Conservation (phyloP, 371 early-diverging fungal genomes). For the Paramicrosporidium saccamoebae region DNA sequence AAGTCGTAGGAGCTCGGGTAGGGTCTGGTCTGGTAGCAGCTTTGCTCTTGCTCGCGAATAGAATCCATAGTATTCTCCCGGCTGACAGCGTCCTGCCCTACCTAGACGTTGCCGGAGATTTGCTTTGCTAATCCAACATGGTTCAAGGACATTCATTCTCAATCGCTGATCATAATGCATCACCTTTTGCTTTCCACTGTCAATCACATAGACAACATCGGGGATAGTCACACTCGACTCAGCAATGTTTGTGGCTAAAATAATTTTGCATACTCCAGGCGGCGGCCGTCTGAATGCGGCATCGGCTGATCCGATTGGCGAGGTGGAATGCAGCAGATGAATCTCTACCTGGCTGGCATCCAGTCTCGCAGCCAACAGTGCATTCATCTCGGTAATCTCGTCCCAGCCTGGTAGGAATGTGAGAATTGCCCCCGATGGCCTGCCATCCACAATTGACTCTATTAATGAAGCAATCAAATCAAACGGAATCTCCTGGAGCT, state of each 20-base stretch:
- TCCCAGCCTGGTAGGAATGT: constrained; percentile 62
- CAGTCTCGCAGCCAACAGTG: constrained; percentile 9
- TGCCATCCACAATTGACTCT: constrained; percentile 1
- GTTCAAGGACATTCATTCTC: constrained; percentile 17
- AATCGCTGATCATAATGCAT: constrained; percentile 9
- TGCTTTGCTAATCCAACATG: constrained; percentile 21
- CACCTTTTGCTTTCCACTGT: constrained; percentile 28
- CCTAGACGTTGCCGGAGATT: constrained; percentile 37
- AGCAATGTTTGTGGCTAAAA: constrained; percentile 55
- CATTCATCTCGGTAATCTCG: constrained; percentile 23
- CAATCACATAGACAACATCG: constrained; percentile 42
- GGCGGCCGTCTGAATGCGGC: constrained; percentile 19
- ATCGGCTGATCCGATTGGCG: constrained; percentile 17
- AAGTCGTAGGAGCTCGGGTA: constrained; percentile 24
- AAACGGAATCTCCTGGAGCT: too few relatives aligned
- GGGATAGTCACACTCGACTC: constrained; percentile 64
- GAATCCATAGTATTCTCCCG: constrained; percentile 21
- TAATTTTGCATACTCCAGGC: constrained; percentile 22
- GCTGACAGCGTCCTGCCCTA: constrained; percentile 32
- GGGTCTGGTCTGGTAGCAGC: constrained; percentile 7
- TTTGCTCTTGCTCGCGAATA: constrained; percentile 9
- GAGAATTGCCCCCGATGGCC: constrained; percentile 23
- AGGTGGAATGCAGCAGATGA: constrained; percentile 19
- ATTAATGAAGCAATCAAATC: too few relatives aligned
- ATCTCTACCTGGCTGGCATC: constrained; percentile 9